Percentiles rank a stretch among this genome's conserved stretches.
Conservation (phyloP, 495 filamentous ascomycete species). For the Thermothielavioides terrestris region DNA sequence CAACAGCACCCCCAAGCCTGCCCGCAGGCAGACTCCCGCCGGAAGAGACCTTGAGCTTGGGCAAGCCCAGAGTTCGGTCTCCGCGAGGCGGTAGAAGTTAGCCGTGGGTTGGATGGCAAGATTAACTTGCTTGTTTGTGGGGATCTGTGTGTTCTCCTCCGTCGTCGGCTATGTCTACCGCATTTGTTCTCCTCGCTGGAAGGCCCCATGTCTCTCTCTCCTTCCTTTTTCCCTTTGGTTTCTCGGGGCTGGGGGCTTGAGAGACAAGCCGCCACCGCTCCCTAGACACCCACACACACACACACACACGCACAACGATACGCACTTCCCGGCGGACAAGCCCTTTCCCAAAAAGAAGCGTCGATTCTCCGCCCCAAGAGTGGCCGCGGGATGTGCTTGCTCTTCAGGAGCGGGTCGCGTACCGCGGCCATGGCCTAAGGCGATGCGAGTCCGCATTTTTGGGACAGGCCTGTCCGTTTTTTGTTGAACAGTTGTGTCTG, state of each 20-base stretch:
- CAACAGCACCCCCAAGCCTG: no score
- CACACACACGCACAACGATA: no score
- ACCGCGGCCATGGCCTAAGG: slow-evolving; percentile 5
- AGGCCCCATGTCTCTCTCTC: not conserved
- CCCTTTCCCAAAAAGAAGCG: no score
- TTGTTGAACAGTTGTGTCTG: not conserved
- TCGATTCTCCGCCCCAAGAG: slow-evolving; percentile 13
- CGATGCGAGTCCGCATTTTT: slow-evolving; percentile 17
- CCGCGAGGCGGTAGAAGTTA: slow-evolving; percentile 10
- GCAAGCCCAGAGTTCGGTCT: slow-evolving; percentile 1
- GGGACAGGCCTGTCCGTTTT: not conserved
- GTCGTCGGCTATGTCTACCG: slow-evolving; percentile 1
- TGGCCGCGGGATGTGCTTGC: no score
- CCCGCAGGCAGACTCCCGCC: slow-evolving; percentile 12
- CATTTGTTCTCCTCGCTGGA: slow-evolving; percentile 4
- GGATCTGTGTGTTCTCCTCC: not conserved
- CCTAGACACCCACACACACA: not conserved
- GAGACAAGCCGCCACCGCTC: not conserved
- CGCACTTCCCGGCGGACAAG: no score
- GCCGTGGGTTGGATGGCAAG: no score
- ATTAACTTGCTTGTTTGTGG: not conserved
- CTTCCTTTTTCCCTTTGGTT: not conserved
- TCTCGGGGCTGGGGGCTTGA: not conserved
- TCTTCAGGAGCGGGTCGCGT: no score
- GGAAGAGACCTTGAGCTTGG: slow-evolving; percentile 10